Evolutionary conservation across 2,329 filamentous ascomycete species (phyloP), one percentile per base, ranked within the genome.

Genomic region (Pseudogymnoascus sp.): DNA sequence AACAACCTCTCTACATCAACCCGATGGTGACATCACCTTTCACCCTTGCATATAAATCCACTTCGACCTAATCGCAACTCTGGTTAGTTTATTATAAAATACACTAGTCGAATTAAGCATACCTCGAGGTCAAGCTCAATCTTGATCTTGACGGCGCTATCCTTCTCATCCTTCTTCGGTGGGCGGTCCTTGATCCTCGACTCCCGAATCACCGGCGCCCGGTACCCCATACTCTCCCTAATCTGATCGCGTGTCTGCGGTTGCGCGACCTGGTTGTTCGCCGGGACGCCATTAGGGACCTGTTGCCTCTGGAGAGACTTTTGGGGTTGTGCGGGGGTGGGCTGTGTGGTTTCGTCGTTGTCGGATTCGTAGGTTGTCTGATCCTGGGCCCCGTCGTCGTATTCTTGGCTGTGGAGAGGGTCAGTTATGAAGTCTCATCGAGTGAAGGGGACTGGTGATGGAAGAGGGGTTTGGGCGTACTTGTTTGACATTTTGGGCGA

Each of bases 61-160:
- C 71, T 69, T 72, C 71, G 19, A 66, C 53, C 63, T 65, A 63
- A 40, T 59, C 64, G 65, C 64, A 68, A 63, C 42, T 31, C n/a
- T 10, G 10, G 31, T 62, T 24, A 31, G 61, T 29, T 56, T 37
- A 60, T 29, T 35, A 3, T 1, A 37, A 24, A 42, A 35, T 66
- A 70, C 70, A 72, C 72, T 63, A 72, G 62, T 60, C 44, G 63
- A 33, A 64, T 67, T 13, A 44, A 59, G 40, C 61, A 61, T 73
- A 73, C 71, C 70, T 73, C 72, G 42, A 72, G 70, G 71, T 77
- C 75, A 64, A 77, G 62, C 69, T 77, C 75, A 65, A 77, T 75
- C 69, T 76, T 76, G 67, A 77, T 74, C 70, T 76, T 76, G 67
- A 76, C 66, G 64, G 70, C 72, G 67, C 73, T 75, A 62, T 76